These are phyloP conservation scores for Pythium rhizo-oryzae DNA, from an alignment of 352 stramenopile species.

Conservation along the genomic window DNA sequence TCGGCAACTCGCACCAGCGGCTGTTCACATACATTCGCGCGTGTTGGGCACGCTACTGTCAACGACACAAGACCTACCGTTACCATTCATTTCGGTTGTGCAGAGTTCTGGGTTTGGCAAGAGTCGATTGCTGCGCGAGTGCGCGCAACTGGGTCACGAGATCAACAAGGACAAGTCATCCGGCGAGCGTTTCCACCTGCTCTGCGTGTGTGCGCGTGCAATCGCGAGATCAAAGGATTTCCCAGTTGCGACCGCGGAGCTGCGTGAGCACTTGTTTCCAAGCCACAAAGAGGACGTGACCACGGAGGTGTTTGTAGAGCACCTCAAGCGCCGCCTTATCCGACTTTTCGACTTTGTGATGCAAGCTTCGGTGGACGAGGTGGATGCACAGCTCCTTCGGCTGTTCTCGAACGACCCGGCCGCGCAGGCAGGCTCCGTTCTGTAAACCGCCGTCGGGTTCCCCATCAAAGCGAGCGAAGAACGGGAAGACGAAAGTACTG, in stretches of 20 bases:
- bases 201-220: neutral
- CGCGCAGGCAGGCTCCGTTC: neutral
- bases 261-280: neutral
- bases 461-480: neutral
- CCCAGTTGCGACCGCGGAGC: neutral
- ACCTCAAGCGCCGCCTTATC: neutral
- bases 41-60: too few relatives aligned
- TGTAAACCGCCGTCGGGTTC: neutral
- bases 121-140: neutral
- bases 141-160: neutral
- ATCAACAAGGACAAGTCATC: neutral
- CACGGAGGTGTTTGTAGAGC: neutral
- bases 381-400: neutral
- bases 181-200: neutral
- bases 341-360: slow-evolving; percentile 1
- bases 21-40: too few relatives aligned
- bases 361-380: neutral
- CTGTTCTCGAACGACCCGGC: neutral
- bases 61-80: too few relatives aligned
- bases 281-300: neutral
- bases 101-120: too few relatives aligned
- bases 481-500: neutral
- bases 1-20: too few relatives aligned
- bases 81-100: too few relatives aligned
- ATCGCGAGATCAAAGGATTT: neutral